phyloP scores from a whole-genome alignment of 2,329 filamentous ascomycete genomes.

The Penicillium sp. region DNA sequence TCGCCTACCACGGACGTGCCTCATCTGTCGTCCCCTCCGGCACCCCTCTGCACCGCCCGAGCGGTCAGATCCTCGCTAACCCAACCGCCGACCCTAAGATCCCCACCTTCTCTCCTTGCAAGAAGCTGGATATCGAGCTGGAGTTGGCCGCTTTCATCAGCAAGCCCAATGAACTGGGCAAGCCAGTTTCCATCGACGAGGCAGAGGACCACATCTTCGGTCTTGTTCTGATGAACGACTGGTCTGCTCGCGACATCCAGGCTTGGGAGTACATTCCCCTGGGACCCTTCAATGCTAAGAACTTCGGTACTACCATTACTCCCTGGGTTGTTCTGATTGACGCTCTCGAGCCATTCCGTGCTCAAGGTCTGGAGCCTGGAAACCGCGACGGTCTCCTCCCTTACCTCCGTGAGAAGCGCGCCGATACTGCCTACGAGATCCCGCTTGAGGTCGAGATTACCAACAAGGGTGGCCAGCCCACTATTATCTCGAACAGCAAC shows the following conservation, averaged over 20 bases:
- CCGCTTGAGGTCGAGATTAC: constrained; percentile 63
- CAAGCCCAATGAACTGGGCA: constrained; percentile 64
- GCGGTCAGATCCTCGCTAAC: constrained; percentile 71
- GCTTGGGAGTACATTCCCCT: constrained; percentile 82
- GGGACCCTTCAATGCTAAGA: constrained; percentile 82
- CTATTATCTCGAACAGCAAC: constrained; percentile 61
- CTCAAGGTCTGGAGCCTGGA: constrained; percentile 52
- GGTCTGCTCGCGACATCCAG: constrained; percentile 81
- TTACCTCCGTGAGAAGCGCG: constrained; percentile 64
- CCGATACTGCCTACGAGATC: constrained; percentile 66
- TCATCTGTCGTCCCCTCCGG: constrained; percentile 75
- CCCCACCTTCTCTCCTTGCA: constrained; percentile 64
- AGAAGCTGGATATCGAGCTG: constrained; percentile 74
- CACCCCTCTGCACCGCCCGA: constrained; percentile 70
- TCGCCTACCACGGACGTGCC: constrained; percentile 78
- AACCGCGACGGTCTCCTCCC: constrained; percentile 59
- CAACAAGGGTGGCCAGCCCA: constrained; percentile 50
- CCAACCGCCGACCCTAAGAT: constrained; percentile 62
- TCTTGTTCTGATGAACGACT: constrained; percentile 81
- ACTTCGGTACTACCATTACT: constrained; percentile 75
- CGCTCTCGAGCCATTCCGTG: constrained; percentile 69
- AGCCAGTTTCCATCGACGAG: constrained; percentile 61
- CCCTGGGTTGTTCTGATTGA: constrained; percentile 78
- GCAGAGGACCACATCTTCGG: constrained; percentile 76
- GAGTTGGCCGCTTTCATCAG: constrained; percentile 77